phyloP scores from a whole-genome alignment of 2,329 filamentous ascomycete species.

The Zasmidium cellare region DNA sequence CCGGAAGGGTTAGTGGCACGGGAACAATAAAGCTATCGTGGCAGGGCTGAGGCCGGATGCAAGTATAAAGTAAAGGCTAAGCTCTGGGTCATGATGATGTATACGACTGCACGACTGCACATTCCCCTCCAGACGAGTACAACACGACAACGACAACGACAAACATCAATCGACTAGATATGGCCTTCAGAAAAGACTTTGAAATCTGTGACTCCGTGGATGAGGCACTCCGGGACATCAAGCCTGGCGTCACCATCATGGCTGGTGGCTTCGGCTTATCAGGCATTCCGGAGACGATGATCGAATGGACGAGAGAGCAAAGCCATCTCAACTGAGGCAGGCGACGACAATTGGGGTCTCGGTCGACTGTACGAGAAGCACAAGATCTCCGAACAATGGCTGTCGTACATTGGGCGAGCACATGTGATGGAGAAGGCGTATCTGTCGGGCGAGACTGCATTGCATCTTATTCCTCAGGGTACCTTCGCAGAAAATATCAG shows the following conservation, averaged over 20 bases:
- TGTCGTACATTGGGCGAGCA: slow-evolving; percentile 75
- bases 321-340: slow-evolving; percentile 78
- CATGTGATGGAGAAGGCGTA: slow-evolving; percentile 73
- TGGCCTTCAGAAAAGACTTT: slow-evolving; percentile 13
- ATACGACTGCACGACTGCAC: no score
- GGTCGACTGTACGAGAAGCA: slow-evolving; percentile 67
- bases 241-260: slow-evolving; percentile 68
- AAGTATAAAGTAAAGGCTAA: no score
- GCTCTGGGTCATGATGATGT: no score
- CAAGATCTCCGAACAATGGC: slow-evolving; percentile 68
- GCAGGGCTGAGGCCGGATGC: no score
- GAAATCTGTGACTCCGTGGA: slow-evolving; percentile 52
- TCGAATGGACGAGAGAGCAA: slow-evolving; percentile 68
- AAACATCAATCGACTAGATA: background rate
- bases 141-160: no score
- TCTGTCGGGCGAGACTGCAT: slow-evolving; percentile 66
- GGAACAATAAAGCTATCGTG: no score
- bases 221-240: slow-evolving; percentile 67
- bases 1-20: no score
- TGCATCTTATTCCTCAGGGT: slow-evolving; percentile 75
- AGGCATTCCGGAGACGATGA: slow-evolving; percentile 71
- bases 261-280: slow-evolving; percentile 79
- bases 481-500: slow-evolving; percentile 71
- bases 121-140: no score
- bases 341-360: slow-evolving; percentile 67